Base-by-base conservation (phyloP, 257 asterid species). In the Apocynum venetum region DNA sequence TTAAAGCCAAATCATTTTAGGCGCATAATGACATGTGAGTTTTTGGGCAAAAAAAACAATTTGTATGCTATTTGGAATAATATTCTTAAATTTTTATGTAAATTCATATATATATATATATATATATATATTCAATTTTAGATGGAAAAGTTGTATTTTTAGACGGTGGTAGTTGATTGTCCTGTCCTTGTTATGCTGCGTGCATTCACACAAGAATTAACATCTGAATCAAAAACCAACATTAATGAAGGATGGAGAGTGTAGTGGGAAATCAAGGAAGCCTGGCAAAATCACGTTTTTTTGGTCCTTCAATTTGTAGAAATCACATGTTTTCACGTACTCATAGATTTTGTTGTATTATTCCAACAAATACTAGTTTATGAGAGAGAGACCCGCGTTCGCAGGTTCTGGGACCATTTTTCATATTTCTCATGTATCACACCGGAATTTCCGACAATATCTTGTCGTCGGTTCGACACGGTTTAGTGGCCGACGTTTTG, bases 251-350 rank as follows among this genome's bases (percentile, higher is more conserved):
- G 4, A n/a, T 15, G 36, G 5, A 2, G 55, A 11, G 1, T 9
- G n/a, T 11, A 40, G 4, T 2, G 41, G 0, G 67, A n/a, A 11
- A n/a, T 35, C 38, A n/a, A 36, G 13, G 47, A 44, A 44, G 47
- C 47, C 1, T 0, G 2, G 67, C 14, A 49, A 57, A 5, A 44
- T 70, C 81, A 59, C 81, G 63, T 44, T 47, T 72, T 61, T 38
- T 48, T 71, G 77, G 72, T 78, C 63, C 51, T 13, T 15, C 17
- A 78, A 71, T 44, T 64, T 20, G 49, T 78, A 69, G 70, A 46
- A n/a, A 46, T 71, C 81, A 78, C 77, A 60, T 78, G 81, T 71
- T 61, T 56, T 14, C 77, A 40, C 64, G 56, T 71, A 59, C 76
- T 25, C 31, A 25, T 25, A 25, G 31, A 25, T 25, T 25, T 25